Base-by-base conservation (phyloP, 345 rosid species). In the Raphanus raphanistrum region DNA sequence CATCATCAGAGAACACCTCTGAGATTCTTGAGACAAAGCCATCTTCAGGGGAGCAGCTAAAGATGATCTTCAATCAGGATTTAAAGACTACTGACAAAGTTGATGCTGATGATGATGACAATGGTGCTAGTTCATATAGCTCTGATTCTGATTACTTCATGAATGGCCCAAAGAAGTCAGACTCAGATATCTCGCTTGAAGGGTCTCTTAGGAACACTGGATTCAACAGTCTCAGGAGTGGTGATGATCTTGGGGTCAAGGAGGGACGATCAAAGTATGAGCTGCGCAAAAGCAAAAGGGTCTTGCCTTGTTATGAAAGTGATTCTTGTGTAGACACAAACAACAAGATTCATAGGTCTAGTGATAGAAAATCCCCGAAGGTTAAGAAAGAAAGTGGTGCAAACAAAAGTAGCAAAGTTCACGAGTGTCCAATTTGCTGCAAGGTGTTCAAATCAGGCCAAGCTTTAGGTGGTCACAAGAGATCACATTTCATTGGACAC, bases 401-500 rank as follows among this genome's bases (percentile, higher is more conserved):
- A 0, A 86, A 85, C 84, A 87, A 82, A 82, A 88, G 77, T 32
- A 85, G 69, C 66, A 86, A 85, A 76, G 81, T 77, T 3, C 98
- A 90, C 16, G 88, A 88, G 78, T 94, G 98, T 31, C 97, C 97
- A 3, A 83, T 92, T 75, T 94, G 97, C 86, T 88, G 77, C 71
- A 89, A 76, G 84, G 86, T 89, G 66, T 94, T 90, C 77, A 85
- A 81, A 76, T 92, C 98, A 58, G 97, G 95, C 16, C 97, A 94
- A 82, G 98, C 97, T 45, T 81, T 94, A 74, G 97, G 95, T 43
- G 95, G 98, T 25, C 98, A 94, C 81, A 94, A 94, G 87, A 87
- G 97, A 86, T 87, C 97, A 78, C 98, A 94, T 84, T 88, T 84
- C 74, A 61, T 82, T 72, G 97, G 79, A 61, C 85, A 83, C 63